Evolutionary conservation across 441 rosid genomes (phyloP), one percentile per base, ranked within the genome.

Genomic region (Corymbia calophylla): DNA sequence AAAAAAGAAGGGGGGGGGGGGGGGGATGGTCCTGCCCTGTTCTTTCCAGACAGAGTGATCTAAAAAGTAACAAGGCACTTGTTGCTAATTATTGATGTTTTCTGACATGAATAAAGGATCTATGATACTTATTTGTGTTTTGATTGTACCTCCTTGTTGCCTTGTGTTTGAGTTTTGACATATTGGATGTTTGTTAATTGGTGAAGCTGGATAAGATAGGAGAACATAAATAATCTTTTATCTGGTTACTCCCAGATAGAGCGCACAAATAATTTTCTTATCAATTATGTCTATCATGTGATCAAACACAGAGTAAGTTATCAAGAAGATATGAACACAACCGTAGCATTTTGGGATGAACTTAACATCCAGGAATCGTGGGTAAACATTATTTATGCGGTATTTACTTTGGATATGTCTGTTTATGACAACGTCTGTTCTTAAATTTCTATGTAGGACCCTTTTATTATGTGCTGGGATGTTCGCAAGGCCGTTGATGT

Each of bases 391-490:
- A 17, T 4, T 44, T 86, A 5, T 32, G 6, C 88, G 1, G 13
- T 7, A 0, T 31, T 32, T 55, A 35, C 55, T 62, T 54, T 10
- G 32, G 49, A 48, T 9, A 6, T 48, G 29, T 56, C 32, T 70
- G 56, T 62, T 62, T 70, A 81, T 90, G 80, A 92, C 56, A 58
- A n/a, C 88, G 70, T 81, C 53, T 85, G 64, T 27, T 39, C 51
- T 86, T 80, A 80, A 80, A 90, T 54, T 91, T 73, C 60, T 88
- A 89, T 91, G 90, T 64, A 97, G 98, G 99, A 98, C 92, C 99
- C 99, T 86, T 98, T 96, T 92, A 96, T 98, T 88, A 93, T 96
- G 90, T 96, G 99, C 92, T 98, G 99, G 99, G 99, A 97, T 92
- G 90, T 97, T 86, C 94, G 98, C 58, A 96, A 96, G 92, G 90